phyloP scores from a whole-genome alignment of 768 basidiomycete species.

The Gloeopeniophorella convolvens region DNA sequence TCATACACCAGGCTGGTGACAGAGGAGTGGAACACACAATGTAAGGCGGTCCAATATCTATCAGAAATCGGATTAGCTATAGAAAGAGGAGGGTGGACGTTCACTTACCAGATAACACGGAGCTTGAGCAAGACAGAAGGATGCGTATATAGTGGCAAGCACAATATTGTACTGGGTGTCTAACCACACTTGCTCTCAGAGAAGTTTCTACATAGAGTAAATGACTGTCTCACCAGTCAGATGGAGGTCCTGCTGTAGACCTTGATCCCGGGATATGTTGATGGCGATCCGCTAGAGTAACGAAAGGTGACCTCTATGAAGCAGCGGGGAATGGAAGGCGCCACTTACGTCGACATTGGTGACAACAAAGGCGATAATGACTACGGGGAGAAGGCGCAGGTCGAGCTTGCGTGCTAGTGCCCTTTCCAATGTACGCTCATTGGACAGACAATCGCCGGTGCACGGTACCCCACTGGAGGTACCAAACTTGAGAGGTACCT shows the following conservation, averaged over 20 bases:
- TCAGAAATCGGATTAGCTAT: too few species aligned
- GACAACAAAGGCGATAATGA: constrained; percentile 56
- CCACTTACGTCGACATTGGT: constrained; percentile 57
- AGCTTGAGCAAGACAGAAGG: constrained; percentile 58
- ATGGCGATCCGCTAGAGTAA: constrained; percentile 32
- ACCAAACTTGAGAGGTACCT: too few species aligned
- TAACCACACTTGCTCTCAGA: constrained; percentile 17
- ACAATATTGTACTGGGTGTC: constrained; percentile 48
- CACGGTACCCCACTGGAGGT: too few species aligned
- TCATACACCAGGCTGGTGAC: too few species aligned
- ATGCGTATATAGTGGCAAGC: constrained; percentile 48
- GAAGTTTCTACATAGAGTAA: background rate
- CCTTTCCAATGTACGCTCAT: too few species aligned
- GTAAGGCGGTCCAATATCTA: too few species aligned
- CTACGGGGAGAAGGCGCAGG: constrained; percentile 46
- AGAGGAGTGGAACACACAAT: too few species aligned
- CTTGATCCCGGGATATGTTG: constrained; percentile 34
- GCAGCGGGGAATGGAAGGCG: background rate
- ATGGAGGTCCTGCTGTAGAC: constrained; percentile 34
- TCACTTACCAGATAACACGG: constrained; percentile 61
- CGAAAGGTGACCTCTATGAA: background rate
- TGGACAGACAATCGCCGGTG: too few species aligned
- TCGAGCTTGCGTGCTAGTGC: constrained; percentile 53
- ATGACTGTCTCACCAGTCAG: background rate
- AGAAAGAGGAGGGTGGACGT: too few species aligned